phyloP scores from a whole-genome alignment of 2,329 filamentous ascomycete genomes.

The Cordyceps pruinosa region DNA sequence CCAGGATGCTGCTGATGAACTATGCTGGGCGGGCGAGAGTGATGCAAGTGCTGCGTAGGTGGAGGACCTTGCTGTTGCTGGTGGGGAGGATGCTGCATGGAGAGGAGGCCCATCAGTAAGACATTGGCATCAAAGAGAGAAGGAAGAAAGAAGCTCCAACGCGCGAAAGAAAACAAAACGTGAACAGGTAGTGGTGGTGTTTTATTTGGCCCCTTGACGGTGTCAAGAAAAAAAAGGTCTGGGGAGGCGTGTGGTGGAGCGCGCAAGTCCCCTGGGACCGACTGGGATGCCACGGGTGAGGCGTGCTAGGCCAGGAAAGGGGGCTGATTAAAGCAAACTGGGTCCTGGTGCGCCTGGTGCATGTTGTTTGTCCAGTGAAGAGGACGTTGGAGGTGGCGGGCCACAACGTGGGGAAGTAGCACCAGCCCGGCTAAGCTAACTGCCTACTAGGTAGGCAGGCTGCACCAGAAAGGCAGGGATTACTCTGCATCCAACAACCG shows the following conservation, averaged over 20 bases:
- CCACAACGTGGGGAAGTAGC: conserved; percentile 15
- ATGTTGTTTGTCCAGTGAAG: conserved; percentile 14
- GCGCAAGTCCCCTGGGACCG: conserved; percentile 32
- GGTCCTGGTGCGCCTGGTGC: conserved; percentile 12
- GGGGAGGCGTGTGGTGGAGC: conserved; percentile 32
- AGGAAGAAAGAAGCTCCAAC: conserved; percentile 14
- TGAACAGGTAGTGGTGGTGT: conserved; percentile 38
- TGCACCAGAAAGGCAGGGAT: conserved; percentile 1
- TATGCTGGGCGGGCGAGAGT: conserved; percentile 64
- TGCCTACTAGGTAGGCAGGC: not conserved
- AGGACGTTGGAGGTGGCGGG: conserved; percentile 12
- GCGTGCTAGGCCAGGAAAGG: conserved; percentile 39
- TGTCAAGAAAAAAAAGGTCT: conserved; percentile 31
- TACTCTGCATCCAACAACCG: conserved; percentile 9
- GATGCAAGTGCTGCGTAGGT: conserved; percentile 58
- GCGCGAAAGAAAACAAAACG: conserved; percentile 31
- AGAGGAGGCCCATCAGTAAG: conserved; percentile 53
- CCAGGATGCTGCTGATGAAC: conserved; percentile 67
- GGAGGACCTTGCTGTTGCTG: conserved; percentile 62
- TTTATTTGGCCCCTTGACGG: conserved; percentile 43
- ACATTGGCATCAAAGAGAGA: conserved; percentile 23
- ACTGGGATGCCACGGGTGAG: conserved; percentile 45
- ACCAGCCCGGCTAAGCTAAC: conserved; percentile 7
- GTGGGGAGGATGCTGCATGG: conserved; percentile 71
- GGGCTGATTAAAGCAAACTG: conserved; percentile 30